These are phyloP conservation scores for Hypoxylon sp. DNA, from an alignment of 2,329 filamentous ascomycete species.

Conservation along the genomic window DNA sequence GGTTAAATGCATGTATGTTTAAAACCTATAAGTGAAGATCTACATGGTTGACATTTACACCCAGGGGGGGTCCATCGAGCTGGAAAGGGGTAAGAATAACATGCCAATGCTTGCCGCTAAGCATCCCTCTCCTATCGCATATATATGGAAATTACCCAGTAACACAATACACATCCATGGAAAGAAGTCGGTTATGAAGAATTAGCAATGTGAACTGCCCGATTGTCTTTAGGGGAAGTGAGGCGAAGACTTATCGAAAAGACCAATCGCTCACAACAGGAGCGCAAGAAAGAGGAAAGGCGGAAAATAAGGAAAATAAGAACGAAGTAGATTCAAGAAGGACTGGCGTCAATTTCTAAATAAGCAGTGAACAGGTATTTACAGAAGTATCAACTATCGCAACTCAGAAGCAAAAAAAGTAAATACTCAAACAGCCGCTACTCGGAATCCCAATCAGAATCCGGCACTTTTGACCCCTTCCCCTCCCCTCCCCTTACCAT, in stretches of 20 bases:
- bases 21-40: background rate
- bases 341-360: constrained; percentile 9
- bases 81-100: background rate
- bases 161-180: background rate
- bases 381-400: background rate
- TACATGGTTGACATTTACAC: background rate
- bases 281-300: background rate
- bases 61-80: background rate
- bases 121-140: background rate
- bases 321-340: background rate
- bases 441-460: background rate
- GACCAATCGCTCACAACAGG: background rate
- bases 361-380: constrained; percentile 4
- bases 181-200: background rate
- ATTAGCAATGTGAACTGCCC: background rate
- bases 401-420: background rate
- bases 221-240: background rate
- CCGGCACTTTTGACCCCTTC: background rate
- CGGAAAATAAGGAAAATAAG: background rate
- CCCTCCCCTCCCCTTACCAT: background rate
- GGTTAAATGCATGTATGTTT: no score
- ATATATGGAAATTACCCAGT: background rate
- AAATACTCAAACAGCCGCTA: background rate
- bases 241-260: background rate
- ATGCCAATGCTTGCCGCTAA: background rate